Base-by-base conservation (phyloP, 2,329 filamentous ascomycete genomes). In the Colletotrichum zoysiae region DNA sequence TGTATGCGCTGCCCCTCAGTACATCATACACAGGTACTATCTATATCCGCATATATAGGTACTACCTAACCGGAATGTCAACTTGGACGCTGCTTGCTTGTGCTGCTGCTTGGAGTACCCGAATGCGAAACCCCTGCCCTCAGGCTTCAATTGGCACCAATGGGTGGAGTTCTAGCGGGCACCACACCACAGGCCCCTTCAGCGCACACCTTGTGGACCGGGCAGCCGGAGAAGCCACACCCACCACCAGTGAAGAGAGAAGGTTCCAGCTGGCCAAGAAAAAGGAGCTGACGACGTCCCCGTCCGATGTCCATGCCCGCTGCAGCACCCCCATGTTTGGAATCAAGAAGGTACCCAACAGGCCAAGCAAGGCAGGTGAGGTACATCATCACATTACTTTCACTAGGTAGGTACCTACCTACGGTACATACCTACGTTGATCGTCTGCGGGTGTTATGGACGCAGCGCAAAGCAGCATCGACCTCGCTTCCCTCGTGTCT, bases 231-330 rank as follows among this genome's bases (percentile, higher is more conserved):
- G 68, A 71, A 71, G 70, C n/a, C 59, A 46, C 69, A 23, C n/a
- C n/a, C n/a, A n/a, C n/a, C n/a, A n/a, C 65, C 65, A 71, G 58
- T 71, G 53, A 63, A 58, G 38, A 38, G 56, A 48, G 67, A 69
- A 72, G 55, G 66, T 72, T 72, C 70, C 70, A 72, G 70, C 48
- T 70, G 60, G 59, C 59, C 44, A 50, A 63, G 59, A 38, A 35
- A 62, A 62, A 67, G 65, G 70, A 72, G 70, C 70, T 72, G 70
- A 72, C 70, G 70, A 72, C 70, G 70, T 72, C 66, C 68, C 65
- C 70, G 70, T 72, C 66, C 60, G 65, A 70, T 65, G 59, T 65
- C 59, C 56, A 72, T 71, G 70, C 59, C 59, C 67, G 56, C 44
- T 38, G 56, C 48, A 56, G 64, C 46, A 46, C 57, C 65, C 58